Percentiles rank a stretch among this genome's conserved stretches.
Evolutionary conservation across 345 rosid species (phyloP).

Genomic region (Boechera retrofracta): DNA sequence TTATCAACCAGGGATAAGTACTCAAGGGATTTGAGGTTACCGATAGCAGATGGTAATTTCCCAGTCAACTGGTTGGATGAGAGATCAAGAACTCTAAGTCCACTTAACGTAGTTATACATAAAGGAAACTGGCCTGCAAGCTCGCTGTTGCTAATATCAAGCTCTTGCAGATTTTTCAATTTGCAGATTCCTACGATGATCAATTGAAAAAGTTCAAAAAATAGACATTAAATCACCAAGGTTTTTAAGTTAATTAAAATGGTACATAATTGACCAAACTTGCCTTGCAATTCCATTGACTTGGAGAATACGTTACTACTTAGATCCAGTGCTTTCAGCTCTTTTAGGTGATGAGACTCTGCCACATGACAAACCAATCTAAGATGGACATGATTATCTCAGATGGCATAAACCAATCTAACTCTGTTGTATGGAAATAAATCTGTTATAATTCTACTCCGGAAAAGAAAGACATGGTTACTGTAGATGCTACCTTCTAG

Average conservation of each 20-base stretch:
- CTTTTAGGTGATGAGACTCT: not conserved
- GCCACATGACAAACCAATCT: not conserved
- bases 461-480: too few relatives aligned
- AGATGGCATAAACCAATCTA: too few relatives aligned
- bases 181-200: not conserved
- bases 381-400: too few relatives aligned
- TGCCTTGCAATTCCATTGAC: not conserved
- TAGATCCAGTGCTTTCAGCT: not conserved
- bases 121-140: not conserved
- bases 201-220: not conserved
- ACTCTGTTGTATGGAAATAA: too few relatives aligned
- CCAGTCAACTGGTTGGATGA: constrained; percentile 27
- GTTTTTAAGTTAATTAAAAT: too few relatives aligned
- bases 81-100: constrained; percentile 36
- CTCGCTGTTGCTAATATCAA: not conserved
- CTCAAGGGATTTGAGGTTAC: constrained; percentile 24
- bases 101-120: constrained; percentile 6
- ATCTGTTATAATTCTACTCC: too few relatives aligned
- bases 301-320: not conserved
- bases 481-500: too few relatives aligned
- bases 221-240: too few relatives aligned
- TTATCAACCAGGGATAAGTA: constrained; percentile 28
- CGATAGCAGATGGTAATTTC: not conserved
- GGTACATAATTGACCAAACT: too few relatives aligned
- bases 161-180: not conserved